Conservation (phyloP, 2,329 filamentous ascomycete species). For the Epichloe sp. region DNA sequence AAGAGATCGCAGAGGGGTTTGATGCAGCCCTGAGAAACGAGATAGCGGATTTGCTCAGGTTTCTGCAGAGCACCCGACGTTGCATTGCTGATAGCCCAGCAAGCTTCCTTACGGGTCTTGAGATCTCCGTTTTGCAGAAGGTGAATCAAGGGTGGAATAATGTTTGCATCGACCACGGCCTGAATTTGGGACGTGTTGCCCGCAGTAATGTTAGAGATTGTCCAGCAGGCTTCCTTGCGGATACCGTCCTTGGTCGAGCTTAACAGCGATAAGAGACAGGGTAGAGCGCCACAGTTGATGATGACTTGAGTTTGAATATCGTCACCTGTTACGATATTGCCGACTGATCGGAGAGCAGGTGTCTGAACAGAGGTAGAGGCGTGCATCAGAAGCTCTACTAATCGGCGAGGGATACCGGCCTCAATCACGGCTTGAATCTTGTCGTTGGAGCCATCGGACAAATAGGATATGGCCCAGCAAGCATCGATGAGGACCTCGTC, state of each 20-base stretch:
- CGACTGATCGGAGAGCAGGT: conserved; percentile 88
- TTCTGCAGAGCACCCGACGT: conserved; percentile 96
- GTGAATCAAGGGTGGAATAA: conserved; percentile 92
- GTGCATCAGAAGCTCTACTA: conserved; percentile 96
- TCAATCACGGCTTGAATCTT: conserved; percentile 99
- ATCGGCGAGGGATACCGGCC: conserved; percentile 86
- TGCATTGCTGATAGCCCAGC: conserved; percentile 98
- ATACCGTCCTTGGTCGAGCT: conserved; percentile 98
- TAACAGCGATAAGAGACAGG: conserved; percentile 82
- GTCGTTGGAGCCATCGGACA: conserved; percentile 95
- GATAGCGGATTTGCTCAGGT: conserved; percentile 93
- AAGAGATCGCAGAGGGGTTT: conserved; percentile 93
- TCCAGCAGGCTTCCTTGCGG: conserved; percentile 99
- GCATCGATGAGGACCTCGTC: conserved; percentile 98
- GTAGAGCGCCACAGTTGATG: conserved; percentile 92
- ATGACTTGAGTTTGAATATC: conserved; percentile 98
- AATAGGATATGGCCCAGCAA: conserved; percentile 98
- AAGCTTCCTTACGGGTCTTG: conserved; percentile 98
- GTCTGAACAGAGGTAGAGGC: conserved; percentile 97
- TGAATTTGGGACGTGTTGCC: conserved; percentile 98
- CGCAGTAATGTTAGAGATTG: conserved; percentile 96
- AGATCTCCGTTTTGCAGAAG: conserved; percentile 92
- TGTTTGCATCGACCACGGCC: conserved; percentile 89
- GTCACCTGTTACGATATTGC: conserved; percentile 97
- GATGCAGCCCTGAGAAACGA: conserved; percentile 89